A percentile compares a stretch with the other conserved stretches of the same genome.
Evolutionary conservation across 1,284 basidiomycete species (phyloP).

Genomic region (Apiotrichum sp.): DNA sequence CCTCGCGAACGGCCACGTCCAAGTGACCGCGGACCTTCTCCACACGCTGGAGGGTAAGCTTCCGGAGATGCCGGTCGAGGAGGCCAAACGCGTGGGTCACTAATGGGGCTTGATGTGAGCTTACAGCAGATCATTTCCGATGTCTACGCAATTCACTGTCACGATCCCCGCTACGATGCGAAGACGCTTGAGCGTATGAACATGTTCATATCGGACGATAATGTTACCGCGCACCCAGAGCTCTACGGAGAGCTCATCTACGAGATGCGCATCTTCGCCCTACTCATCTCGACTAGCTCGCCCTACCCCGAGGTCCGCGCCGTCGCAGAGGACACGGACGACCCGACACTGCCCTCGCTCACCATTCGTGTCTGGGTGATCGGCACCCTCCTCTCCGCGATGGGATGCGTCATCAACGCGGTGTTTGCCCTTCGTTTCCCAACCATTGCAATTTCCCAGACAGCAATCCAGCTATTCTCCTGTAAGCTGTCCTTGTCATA

Average conservation of each 20-base stretch:
- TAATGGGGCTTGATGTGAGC: background rate
- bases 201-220: slow-evolving; percentile 10
- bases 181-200: slow-evolving; percentile 10
- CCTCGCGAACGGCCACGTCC: slow-evolving; percentile 2
- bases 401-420: slow-evolving; percentile 67
- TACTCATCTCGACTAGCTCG: slow-evolving; percentile 48
- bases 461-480: slow-evolving; percentile 36
- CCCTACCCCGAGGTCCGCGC: slow-evolving; percentile 85
- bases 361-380: slow-evolving; percentile 76
- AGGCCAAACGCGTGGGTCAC: slow-evolving; percentile 4
- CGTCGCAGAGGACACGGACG: slow-evolving; percentile 69
- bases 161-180: slow-evolving; percentile 13
- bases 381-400: slow-evolving; percentile 50
- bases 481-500: slow-evolving; percentile 5
- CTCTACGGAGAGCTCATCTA: slow-evolving; percentile 16
- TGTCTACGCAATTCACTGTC: slow-evolving; percentile 7
- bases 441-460: slow-evolving; percentile 24
- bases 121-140: slow-evolving; percentile 4
- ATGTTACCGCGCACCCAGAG: slow-evolving; percentile 6
- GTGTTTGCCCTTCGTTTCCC: slow-evolving; percentile 47
- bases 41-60: slow-evolving; percentile 5
- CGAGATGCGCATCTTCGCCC: slow-evolving; percentile 40
- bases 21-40: slow-evolving; percentile 11
- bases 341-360: slow-evolving; percentile 68
- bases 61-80: slow-evolving; percentile 7